Evolutionary conservation across 768 basidiomycete species (phyloP).

Genomic region (Agaricus subrufescens): DNA sequence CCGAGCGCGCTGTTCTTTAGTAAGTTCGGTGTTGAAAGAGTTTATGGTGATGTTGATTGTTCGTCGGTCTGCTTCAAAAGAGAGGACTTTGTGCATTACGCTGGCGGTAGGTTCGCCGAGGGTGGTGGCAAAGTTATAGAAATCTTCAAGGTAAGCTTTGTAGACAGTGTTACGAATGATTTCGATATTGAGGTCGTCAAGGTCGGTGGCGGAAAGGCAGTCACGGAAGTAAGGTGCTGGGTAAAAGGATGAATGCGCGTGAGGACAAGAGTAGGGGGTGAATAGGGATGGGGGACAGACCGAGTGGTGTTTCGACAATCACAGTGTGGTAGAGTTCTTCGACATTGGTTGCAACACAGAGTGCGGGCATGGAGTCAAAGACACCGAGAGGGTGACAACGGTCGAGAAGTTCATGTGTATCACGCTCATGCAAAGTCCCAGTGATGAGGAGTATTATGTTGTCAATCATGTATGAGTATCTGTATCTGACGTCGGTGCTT

Average conservation of each 20-base stretch:
- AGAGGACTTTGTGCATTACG: slow-evolving; percentile 87
- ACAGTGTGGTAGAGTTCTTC: slow-evolving; percentile 98
- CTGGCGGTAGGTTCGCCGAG: slow-evolving; percentile 85
- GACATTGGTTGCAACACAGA: slow-evolving; percentile 98
- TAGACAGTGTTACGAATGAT: slow-evolving; percentile 99
- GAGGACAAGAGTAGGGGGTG: not conserved
- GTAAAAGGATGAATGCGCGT: not conserved
- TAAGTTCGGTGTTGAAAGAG: slow-evolving; percentile 92
- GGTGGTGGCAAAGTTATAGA: slow-evolving; percentile 76
- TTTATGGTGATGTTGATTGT: slow-evolving; percentile 99
- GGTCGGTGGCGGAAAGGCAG: slow-evolving; percentile 90
- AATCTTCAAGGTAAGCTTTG: slow-evolving; percentile 98
- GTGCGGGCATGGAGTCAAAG: slow-evolving; percentile 97
- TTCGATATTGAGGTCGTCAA: slow-evolving; percentile 99
- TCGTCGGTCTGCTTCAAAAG: slow-evolving; percentile 95
- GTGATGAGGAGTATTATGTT: slow-evolving; percentile 97
- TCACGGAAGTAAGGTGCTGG: slow-evolving; percentile 94
- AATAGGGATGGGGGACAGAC: slow-evolving; percentile 40
- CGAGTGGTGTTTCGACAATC: slow-evolving; percentile 94
- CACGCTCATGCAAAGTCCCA: slow-evolving; percentile 93
- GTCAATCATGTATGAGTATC: slow-evolving; percentile 99
- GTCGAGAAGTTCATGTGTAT: slow-evolving; percentile 94
- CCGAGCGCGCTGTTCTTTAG: slow-evolving; percentile 91
- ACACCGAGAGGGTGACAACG: slow-evolving; percentile 96
- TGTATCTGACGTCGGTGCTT: slow-evolving; percentile 23